Percentiles rank a stretch among this genome's conserved stretches.
phyloP scores from a whole-genome alignment of 805 yeast genomes.

The Monosporozyma aerobia region DNA sequence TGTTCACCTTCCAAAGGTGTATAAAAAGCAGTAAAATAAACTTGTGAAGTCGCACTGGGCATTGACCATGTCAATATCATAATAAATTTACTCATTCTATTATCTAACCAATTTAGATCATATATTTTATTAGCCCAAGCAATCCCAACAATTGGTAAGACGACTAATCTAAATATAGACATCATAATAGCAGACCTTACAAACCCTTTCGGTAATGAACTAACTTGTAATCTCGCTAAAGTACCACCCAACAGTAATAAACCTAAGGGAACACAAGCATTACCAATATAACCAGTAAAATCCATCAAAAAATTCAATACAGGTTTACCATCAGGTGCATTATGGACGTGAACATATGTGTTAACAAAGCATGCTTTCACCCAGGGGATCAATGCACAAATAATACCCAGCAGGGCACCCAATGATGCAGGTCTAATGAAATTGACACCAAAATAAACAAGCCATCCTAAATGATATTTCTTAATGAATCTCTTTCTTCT shows the following conservation, averaged over 20 bases:
- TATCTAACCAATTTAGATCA: constrained; percentile 53
- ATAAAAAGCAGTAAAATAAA: constrained; percentile 81
- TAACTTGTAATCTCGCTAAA: constrained; percentile 61
- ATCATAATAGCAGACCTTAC: constrained; percentile 50
- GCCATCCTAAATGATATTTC: constrained; percentile 27
- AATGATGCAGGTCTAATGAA: constrained; percentile 64
- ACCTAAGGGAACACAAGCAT: constrained; percentile 85
- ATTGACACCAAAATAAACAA: constrained; percentile 36
- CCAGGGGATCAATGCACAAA: constrained; percentile 82
- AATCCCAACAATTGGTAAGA: constrained; percentile 75
- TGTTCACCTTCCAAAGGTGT: constrained; percentile 53
- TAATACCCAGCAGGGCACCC: constrained; percentile 54
- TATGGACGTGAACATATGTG: constrained; percentile 41
- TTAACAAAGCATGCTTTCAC: constrained; percentile 57
- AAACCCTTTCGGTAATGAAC: constrained; percentile 52
- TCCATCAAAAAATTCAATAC: constrained; percentile 83
- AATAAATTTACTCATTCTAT: constrained; percentile 56
- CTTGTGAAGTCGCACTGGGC: constrained; percentile 83
- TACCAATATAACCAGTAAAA: constrained; percentile 67
- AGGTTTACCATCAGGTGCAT: constrained; percentile 81
- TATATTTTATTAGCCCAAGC: constrained; percentile 55
- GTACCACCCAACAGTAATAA: constrained; percentile 79
- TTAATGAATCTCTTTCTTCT: constrained; percentile 20
- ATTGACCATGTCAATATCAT: constrained; percentile 66
- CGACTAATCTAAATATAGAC: constrained; percentile 47